phyloP scores from a whole-genome alignment of 805 yeast species.

The Saccharomycopsis synnaedendra region DNA sequence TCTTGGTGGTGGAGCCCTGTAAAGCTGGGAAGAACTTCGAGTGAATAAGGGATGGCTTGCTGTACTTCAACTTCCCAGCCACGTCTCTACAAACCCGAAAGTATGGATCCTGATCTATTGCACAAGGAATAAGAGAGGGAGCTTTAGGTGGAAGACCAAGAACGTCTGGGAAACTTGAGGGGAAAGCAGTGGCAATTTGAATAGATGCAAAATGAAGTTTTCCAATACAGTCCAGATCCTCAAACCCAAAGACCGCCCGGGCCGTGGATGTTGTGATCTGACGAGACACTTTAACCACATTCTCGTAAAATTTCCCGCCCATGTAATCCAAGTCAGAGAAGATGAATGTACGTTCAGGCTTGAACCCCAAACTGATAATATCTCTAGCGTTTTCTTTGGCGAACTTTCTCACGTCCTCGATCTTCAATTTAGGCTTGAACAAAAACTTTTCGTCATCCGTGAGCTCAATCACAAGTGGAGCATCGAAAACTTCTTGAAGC shows the following conservation, averaged over 20 bases:
- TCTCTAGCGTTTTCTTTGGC: constrained; percentile 83
- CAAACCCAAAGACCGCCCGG: constrained; percentile 92
- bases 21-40: constrained; percentile 96
- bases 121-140: constrained; percentile 96
- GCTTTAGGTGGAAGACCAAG: constrained; percentile 80
- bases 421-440: constrained; percentile 82
- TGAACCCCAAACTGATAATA: constrained; percentile 88
- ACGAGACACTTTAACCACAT: constrained; percentile 83
- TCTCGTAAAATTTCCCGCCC: constrained; percentile 91
- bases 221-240: constrained; percentile 91
- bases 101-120: constrained; percentile 98
- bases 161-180: constrained; percentile 90
- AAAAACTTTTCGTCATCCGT: constrained; percentile 96
- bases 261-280: constrained; percentile 97
- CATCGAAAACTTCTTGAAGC: constrained; percentile 97
- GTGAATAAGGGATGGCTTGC: constrained; percentile 88
- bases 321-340: constrained; percentile 88
- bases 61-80: constrained; percentile 80
- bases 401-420: constrained; percentile 75
- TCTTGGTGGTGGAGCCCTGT: constrained; percentile 92
- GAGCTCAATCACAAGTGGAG: constrained; percentile 83
- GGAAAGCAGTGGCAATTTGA: constrained; percentile 93
- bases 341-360: constrained; percentile 88
- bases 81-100: constrained; percentile 97
- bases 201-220: constrained; percentile 90